Evolutionary conservation across 1,284 basidiomycete species (phyloP).

Genomic region (Stygiomarasmius scandens): DNA sequence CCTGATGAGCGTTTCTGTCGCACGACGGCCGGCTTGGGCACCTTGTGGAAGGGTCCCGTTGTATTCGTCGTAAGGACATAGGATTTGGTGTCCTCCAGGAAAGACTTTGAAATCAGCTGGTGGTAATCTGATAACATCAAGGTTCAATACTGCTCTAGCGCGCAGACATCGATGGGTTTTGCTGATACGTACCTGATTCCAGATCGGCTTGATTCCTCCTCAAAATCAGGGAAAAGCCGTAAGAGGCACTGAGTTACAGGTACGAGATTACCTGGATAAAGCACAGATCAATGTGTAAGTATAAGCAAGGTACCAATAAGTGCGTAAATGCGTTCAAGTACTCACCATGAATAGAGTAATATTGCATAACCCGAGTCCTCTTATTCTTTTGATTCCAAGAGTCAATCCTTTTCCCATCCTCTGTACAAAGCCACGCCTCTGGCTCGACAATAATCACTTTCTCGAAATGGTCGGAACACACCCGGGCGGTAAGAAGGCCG

Average conservation of each 20-base stretch:
- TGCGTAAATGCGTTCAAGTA: background rate
- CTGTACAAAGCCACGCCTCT: slow-evolving; percentile 27
- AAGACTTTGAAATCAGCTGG: slow-evolving; percentile 2
- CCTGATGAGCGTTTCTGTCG: slow-evolving; percentile 26
- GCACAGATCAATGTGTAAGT: background rate
- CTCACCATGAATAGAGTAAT: slow-evolving; percentile 26
- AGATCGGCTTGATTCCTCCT: slow-evolving; percentile 22
- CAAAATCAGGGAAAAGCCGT: slow-evolving; percentile 28
- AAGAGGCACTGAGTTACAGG: slow-evolving; percentile 20
- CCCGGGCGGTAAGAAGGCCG: slow-evolving; percentile 27
- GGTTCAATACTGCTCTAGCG: background rate
- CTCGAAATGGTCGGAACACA: slow-evolving; percentile 35
- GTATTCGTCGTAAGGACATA: background rate
- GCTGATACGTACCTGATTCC: slow-evolving; percentile 15
- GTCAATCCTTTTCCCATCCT: slow-evolving; percentile 17
- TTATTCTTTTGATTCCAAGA: slow-evolving; percentile 18
- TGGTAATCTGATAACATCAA: slow-evolving; percentile 13
- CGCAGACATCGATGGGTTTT: background rate
- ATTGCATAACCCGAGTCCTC: slow-evolving; percentile 30
- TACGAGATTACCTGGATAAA: slow-evolving; percentile 15
- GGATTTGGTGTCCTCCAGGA: background rate
- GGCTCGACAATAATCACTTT: slow-evolving; percentile 35
- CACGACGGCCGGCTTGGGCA: slow-evolving; percentile 14
- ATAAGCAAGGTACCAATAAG: too few species aligned
- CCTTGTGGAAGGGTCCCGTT: background rate